A percentile compares a stretch with the other conserved stretches of the same genome.
These are phyloP conservation scores for Penicillium sp. DNA, from an alignment of 2,329 filamentous ascomycete genomes.

Conservation along the genomic window DNA sequence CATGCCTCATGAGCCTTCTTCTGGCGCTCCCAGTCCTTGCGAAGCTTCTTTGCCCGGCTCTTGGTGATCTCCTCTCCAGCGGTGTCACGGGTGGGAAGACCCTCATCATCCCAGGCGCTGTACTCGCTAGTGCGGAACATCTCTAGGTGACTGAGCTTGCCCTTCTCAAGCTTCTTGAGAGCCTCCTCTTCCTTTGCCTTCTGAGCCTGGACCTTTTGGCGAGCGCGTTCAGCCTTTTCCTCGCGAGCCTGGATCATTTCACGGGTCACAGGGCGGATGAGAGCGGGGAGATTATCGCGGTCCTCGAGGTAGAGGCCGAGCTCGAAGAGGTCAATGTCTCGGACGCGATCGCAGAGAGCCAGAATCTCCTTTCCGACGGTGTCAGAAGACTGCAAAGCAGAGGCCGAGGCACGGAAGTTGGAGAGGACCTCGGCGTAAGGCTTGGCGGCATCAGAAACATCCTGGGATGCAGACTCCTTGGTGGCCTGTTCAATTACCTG, in stretches of 20 bases:
- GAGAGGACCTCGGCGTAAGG: slow-evolving; percentile 52
- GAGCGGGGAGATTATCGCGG: slow-evolving; percentile 65
- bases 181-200: slow-evolving; percentile 59
- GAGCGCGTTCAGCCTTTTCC: slow-evolving; percentile 52
- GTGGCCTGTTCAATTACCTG: slow-evolving; percentile 43
- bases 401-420: slow-evolving; percentile 41
- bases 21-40: slow-evolving; percentile 87
- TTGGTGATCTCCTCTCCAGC: slow-evolving; percentile 81
- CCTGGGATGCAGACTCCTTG: slow-evolving; percentile 24
- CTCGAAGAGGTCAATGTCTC: slow-evolving; percentile 78
- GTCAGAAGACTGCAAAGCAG: slow-evolving; percentile 45
- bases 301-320: slow-evolving; percentile 88
- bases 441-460: slow-evolving; percentile 29
- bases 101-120: slow-evolving; percentile 78
- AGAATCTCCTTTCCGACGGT: slow-evolving; percentile 70
- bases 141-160: slow-evolving; percentile 56
- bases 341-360: slow-evolving; percentile 73
- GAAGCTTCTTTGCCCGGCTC: slow-evolving; percentile 75
- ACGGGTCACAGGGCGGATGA: slow-evolving; percentile 68
- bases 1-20: slow-evolving; percentile 60
- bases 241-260: slow-evolving; percentile 57
- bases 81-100: slow-evolving; percentile 73
- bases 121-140: slow-evolving; percentile 65
- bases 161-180: slow-evolving; percentile 54
- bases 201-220: slow-evolving; percentile 51